phyloP scores from a whole-genome alignment of 768 basidiomycete genomes.

The Daedalea quercina region DNA sequence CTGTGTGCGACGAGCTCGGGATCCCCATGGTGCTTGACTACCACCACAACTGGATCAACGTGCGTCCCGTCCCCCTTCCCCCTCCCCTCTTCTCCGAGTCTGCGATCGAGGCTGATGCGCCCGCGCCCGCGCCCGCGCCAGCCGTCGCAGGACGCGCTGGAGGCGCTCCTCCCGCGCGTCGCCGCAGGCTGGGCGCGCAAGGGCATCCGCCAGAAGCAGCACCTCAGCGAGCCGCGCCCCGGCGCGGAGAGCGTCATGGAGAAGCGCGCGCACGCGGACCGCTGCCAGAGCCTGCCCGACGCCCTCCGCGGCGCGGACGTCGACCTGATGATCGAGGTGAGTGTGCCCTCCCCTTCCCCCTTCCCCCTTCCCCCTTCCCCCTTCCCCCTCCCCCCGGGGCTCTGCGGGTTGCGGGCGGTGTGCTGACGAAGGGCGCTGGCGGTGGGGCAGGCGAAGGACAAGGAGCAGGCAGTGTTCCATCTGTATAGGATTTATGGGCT shows the following conservation, averaged over 20 bases:
- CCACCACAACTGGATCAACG: conserved; percentile 71
- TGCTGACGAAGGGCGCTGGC: neutral
- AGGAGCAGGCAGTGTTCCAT: conserved; percentile 90
- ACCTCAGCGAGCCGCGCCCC: conserved; percentile 83
- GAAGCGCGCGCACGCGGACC: conserved; percentile 78
- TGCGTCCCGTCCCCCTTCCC: too few species aligned
- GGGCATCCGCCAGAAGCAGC: conserved; percentile 86
- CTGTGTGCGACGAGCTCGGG: conserved; percentile 75
- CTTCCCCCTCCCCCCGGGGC: too few species aligned
- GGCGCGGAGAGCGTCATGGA: conserved; percentile 84
- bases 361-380: too few species aligned
- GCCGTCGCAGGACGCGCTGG: conserved; percentile 33
- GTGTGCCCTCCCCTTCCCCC: conserved; percentile 1
- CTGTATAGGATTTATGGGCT: conserved; percentile 73
- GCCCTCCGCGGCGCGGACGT: conserved; percentile 48
- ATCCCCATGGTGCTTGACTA: conserved; percentile 53
- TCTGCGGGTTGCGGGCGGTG: too few species aligned
- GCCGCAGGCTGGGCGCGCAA: conserved; percentile 68
- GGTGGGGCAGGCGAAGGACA: conserved; percentile 60
- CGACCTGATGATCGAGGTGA: conserved; percentile 81
- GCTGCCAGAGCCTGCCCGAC: conserved; percentile 64
- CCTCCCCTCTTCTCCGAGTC: neutral
- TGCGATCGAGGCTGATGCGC: neutral
- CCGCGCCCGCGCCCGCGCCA: conserved; percentile 26
- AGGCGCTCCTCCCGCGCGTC: conserved; percentile 66